Conservation (phyloP, 2,329 filamentous ascomycete genomes). For the Apiospora pterosperma region DNA sequence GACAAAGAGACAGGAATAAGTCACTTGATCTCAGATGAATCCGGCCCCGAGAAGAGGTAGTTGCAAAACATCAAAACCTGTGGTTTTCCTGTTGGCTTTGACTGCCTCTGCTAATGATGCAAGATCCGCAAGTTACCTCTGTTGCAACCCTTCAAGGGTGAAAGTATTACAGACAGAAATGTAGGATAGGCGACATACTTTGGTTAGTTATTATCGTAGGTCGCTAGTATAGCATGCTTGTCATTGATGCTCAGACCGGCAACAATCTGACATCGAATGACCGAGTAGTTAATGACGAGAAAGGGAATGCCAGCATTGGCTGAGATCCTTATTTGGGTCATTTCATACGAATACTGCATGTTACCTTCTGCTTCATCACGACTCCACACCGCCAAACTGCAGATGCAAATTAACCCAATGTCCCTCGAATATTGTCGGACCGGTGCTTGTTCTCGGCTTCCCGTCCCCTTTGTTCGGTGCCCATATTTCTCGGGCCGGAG, state of each 20-base stretch:
- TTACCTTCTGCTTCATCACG: neutral
- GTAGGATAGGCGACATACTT: neutral
- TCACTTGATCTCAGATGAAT: neutral
- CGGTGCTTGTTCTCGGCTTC: neutral
- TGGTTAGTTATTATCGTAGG: neutral
- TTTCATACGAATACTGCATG: neutral
- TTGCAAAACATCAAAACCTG: neutral
- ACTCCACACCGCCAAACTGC: neutral
- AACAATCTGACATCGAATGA: neutral
- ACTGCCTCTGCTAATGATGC: too few relatives aligned
- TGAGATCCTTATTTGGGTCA: neutral
- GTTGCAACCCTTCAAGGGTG: neutral
- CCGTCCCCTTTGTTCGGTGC: neutral
- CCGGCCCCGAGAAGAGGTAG: neutral
- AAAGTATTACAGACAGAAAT: neutral
- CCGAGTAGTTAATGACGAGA: neutral
- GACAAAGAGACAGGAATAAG: neutral
- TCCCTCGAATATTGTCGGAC: neutral
- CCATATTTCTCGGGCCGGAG: neutral
- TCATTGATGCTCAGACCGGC: neutral
- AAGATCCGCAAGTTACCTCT: neutral
- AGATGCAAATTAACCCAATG: neutral
- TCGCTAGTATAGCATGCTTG: neutral
- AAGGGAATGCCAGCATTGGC: neutral
- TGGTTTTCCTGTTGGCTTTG: too few relatives aligned